Base-by-base conservation (phyloP, 495 filamentous ascomycete species). In the Entonaema liquescens region DNA sequence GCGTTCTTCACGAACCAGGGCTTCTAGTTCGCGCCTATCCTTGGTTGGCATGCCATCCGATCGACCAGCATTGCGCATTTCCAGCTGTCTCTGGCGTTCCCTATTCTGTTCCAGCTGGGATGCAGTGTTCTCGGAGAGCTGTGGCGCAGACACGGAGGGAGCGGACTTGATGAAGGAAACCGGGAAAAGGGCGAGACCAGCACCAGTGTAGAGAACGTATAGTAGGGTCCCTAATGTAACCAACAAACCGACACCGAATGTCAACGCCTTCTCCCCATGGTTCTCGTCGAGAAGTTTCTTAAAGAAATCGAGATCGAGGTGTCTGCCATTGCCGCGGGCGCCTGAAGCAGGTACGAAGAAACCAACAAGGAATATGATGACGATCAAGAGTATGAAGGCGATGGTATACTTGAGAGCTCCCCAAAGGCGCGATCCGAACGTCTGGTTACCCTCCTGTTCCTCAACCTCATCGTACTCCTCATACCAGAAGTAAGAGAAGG, bases 401-500 rank as follows among this genome's bases (percentile, higher is more conserved):
- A 95, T 79, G 15, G 95, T 97, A 77, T 98, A 98, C 80, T 97
- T 98, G 71, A 92, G 80, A 31, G 95, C 93, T 11, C 89, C 88
- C 89, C 89, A 93, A 64, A 97, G 81, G 28, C 92, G 85, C 66
- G 86, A 83, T 3, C 84, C 88, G 54, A 89, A 68, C 5, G 89
- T 90, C 76, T 93, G 90, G n/a, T 84, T 87, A 13, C 92, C 91
- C 25, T 92, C 86, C 63, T 96, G 91, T 21, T 87, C 82, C 33
- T 92, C 92, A 56, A 92, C 91, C 81, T 97, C 91, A 73, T 95
- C 92, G 73, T 96, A 95, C 79, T 98, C 96, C 80, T 99, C 95
- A 68, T 96, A 97, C 89, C 90, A 97, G 80, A 99, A 99, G 81
- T 98, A 99, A 12, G 93, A 90, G 76, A 99, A 99, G 1, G 95